Base-by-base conservation (phyloP, 2,329 filamentous ascomycete species). In the Pyrenophora seminiperda region DNA sequence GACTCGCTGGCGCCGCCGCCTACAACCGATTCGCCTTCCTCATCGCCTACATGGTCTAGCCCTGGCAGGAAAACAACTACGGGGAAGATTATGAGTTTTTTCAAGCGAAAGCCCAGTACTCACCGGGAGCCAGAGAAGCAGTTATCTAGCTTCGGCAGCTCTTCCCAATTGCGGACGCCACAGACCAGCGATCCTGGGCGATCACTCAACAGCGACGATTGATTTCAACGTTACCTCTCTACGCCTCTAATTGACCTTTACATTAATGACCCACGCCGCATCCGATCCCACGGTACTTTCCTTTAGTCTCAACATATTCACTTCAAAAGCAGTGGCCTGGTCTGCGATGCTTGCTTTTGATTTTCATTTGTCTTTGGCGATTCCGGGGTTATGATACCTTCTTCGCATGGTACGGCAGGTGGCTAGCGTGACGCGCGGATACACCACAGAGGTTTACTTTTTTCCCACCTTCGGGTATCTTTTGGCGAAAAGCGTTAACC, bases 71-170 rank as follows among this genome's bases (percentile, higher is more conserved):
- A 54, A 43, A 67, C 66, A 18, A 64, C 63, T 9, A 63, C 67
- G 3, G 69, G 63, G 5, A 70, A 72, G 47, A 63, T 72, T 20
- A 71, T 69, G 48, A 71, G 53, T 41, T 71, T 73, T 37, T 73
- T 73, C 59, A 71, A 67, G 41, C 58, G 70, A 27, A 73, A 70
- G 48, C 65, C 67, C 1, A 63, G 56, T 36, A 61, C 52, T 20
- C 56, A 56, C 34, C 57, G 61, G 29, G 67, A 72, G 18, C 62
- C 66, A 11, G 67, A 68, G 30, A 72, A 68, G 50, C 66, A 70
- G 33, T 59, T 71, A 6, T 71, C 66, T 9, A 70, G 66, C 40
- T 70, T 65, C 33, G 66, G 70, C 15, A 70, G 67, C 42, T 72
- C 68, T 7, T 70, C 68, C 1, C 70, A 73, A 40, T 50, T 71